Evolutionary conservation across 192 early-diverging fungal genomes (phyloP), one percentile per base, ranked within the genome.

Genomic region (Coemansia sp.): DNA sequence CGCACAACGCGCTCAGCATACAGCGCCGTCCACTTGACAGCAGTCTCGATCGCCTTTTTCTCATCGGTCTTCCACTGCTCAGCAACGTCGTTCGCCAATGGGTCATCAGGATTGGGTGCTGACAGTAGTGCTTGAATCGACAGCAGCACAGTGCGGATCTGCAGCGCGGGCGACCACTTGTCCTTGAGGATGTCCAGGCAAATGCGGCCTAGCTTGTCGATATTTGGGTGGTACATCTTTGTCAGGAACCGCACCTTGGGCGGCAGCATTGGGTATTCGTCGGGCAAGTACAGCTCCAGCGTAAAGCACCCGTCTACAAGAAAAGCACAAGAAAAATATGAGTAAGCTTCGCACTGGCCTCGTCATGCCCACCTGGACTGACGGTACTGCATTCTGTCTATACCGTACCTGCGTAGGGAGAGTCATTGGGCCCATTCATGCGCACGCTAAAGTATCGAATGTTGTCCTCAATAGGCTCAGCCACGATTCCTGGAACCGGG

Each of bases 51-150:
- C 36, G 97, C 97, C 39, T 81, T 89, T 73, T 90, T 91, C 78
- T 98, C 95, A 82, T 99, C 91, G 36, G 95, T 92, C 84, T 99
- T 99, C 97, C 97, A 99, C 74, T 97, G 94, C 75, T 98, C 94
- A 17, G 97, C 97, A 69, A 99, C 95, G 72, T 99, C 95, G 78
- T 99, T 99, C 48, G 94, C 95, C 23, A 99, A 85, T 14, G 97
- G 97, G 78, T 99, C 97, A 72, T 99, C 97, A 27, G 97, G 97
- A 72, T 99, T 99, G 50, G 97, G 97, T 10, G 95, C 95, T 8
- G 95, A 98, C 41, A 99, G 84, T 53, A 99, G 83, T 7, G 95
- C 97, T 71, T 99, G 97, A 74, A 99, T 92, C 9, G 97, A 99
- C 21, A 99, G 89, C 57, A 99, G 86, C 23, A 99, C 97, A 1